Evolutionary conservation across 306 rosid genomes (phyloP), one percentile per base, ranked within the genome.

Genomic region (Rosa multiflora): DNA sequence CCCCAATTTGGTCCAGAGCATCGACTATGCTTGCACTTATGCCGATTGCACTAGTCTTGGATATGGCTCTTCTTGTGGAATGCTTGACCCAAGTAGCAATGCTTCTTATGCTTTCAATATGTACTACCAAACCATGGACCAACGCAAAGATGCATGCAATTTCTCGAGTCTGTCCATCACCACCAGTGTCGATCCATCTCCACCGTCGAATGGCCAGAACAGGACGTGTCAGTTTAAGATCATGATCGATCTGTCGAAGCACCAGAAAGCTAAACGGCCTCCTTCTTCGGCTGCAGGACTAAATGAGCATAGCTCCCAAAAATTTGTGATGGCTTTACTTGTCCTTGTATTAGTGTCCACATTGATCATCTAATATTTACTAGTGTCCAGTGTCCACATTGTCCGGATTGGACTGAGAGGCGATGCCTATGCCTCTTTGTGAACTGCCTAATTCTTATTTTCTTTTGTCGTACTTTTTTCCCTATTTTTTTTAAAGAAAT

Each of bases 31-130:
- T 0, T 96, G 99, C 78, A 78, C 92, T 5, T 84, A 90, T 53
- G 96, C 97, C 17, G 98, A 96, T 75, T 96, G 99, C 73, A 96
- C 99, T 0, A 81, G 89, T 66, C 90, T 93, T 23, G 85, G 93
- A 42, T 87, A 88, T 43, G 98, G 97, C 0, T 78, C 93, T 0
- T 93, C 96, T 26, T 96, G 99, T 78, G 89, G 89, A 26, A 75
- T 72, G 6, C 79, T 96, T 6, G 99, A 93, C 70, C 62, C 84
- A n/a, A 78, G 42, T 58, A 73, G 72, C 20, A 96, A 96, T 66
- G 98, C 87, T 78, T 96, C 99, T 0, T 96, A 93, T 77, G 99
- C 99, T 71, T 96, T 93, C 70, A 96, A 96, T 68, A 68, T 74
- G 78, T 96, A 96, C 68, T 93, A 81, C 76, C 99, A 96, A 59